Evolutionary conservation across 1,284 basidiomycete species (phyloP), one percentile per base, ranked within the genome.

Genomic region (Heterobasidion irregulare): DNA sequence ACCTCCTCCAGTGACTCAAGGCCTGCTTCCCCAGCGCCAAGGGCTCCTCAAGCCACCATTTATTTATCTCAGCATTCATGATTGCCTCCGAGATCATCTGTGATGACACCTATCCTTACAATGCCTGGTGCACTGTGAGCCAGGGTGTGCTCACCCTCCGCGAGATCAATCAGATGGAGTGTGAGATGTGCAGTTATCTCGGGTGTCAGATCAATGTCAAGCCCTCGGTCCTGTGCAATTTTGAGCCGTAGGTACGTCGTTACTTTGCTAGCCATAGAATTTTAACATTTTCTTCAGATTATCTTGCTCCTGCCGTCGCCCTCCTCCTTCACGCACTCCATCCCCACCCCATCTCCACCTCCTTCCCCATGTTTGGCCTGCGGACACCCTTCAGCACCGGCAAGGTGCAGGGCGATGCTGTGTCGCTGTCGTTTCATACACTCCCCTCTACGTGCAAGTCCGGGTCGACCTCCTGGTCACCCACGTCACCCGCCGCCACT

Each of bases 131-230:
- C 55, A 73, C 80, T 35, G 77, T 81, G 52, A 77, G 75, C 13
- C 77, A 80, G 62, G 75, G 75, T 62, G 74, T 79, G 70, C 80
- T 80, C 60, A 67, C 71, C 6, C 66, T 80, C 49, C 70, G 74
- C 61, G 78, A 81, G 70, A 75, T 80, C 66, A 80, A 82, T 66
- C 76, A 79, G 69, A 79, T 80, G 78, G 78, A 79, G 69, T 66
- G 78, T 36, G 77, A 81, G 63, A 77, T 55, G 54, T 55, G 54
- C n/a, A 26, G 41, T n/a, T 55, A 55, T 26, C 36, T 55, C 9
- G 47, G 51, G 56, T 80, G 77, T 76, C 72, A 75, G 62, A 68
- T 80, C 48, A 70, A 71, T 55, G 65, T 72, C 50, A 62, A 65
- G 7, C 66, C 69, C 18, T 61, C 63, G 45, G 68, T 72, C 53